Base-by-base conservation (phyloP, 2,329 filamentous ascomycete genomes). In the Zalaria obscura region DNA sequence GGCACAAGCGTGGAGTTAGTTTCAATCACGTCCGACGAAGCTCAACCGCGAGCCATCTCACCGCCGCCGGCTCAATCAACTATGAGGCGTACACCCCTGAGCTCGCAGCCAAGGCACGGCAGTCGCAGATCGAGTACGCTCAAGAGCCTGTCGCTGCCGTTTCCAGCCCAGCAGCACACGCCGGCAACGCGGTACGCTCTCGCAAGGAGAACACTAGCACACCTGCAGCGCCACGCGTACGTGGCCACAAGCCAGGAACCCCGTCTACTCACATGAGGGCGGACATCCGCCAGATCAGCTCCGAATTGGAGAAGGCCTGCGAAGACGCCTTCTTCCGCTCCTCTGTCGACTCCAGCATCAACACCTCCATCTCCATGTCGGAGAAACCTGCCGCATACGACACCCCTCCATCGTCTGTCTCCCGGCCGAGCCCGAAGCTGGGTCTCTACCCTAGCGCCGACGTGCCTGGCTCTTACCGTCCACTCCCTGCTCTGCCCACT, bases 311-410 rank as follows among this genome's bases (percentile, higher is more conserved):
- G 39, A 85, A 86, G 59, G 84, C 91, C 44, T 93, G 88, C 54
- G 88, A 96, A 54, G 84, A 91, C 53, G 88, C 88, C 1, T 95
- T 96, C 65, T 88, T 85, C 55, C 78, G 81, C 50, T 71, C 65
- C 41, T 80, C 70, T 1, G 60, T 72, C 25, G 67, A 67, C 36
- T 72, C 73, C 2, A 75, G 68, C 39, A 59, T 68, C 1, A 45
- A 45, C 5, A 46, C 47, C 3, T 33, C 44, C 18, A 50, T 51
- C 26, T 61, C 63, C 11, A 54, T 56, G 3, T 63, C 64, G 5
- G 61, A 60, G 5, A 63, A 57, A 43, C 56, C 57, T 26, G 58
- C 52, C 34, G 55, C 57, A 7, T 63, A 61, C 27, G 67, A 73
- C 31, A 75, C 73, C 3, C 72, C 73, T 27, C 66, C 69, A 4